These are phyloP conservation scores for Sugiyamaella lignohabitans DNA, from an alignment of 805 yeast genomes.

Conservation along the genomic window DNA sequence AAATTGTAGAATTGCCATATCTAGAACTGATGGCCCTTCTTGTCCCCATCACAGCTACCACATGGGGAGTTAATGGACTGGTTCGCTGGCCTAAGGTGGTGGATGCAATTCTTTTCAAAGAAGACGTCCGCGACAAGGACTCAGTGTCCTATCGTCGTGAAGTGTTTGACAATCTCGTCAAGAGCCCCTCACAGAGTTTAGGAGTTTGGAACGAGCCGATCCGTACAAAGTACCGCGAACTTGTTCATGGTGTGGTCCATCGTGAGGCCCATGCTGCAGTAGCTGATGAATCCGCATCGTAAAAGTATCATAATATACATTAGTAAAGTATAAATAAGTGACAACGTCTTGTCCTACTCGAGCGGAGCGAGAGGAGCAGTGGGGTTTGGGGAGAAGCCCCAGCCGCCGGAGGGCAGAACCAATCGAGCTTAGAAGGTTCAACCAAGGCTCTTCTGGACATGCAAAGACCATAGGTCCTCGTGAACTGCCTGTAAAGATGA, in stretches of 20 bases:
- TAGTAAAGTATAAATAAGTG: no score
- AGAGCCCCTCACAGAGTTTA: conserved; percentile 6
- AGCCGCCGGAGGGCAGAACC: not conserved
- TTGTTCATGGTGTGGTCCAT: conserved; percentile 13
- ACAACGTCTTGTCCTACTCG: no score
- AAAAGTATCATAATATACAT: not conserved
- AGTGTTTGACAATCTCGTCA: conserved; percentile 15
- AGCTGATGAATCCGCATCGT: conserved; percentile 18
- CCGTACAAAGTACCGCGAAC: conserved; percentile 12
- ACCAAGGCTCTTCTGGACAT: conserved; percentile 7
- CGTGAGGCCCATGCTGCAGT: conserved; percentile 15
- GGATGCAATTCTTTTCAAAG: conserved; percentile 26
- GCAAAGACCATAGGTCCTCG: conserved; percentile 23
- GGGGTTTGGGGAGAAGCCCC: not conserved
- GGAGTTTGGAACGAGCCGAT: conserved; percentile 17
- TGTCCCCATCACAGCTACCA: conserved; percentile 18
- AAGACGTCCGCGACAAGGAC: conserved; percentile 16
- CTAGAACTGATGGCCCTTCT: conserved; percentile 25
- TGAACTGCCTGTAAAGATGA: conserved; percentile 16
- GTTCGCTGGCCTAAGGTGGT: conserved; percentile 29
- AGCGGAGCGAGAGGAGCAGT: not conserved
- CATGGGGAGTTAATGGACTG: conserved; percentile 25
- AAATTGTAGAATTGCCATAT: conserved; percentile 23
- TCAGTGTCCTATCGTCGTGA: conserved; percentile 13
- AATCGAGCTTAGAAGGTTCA: no score